Evolutionary conservation across 176 grass and related monocot species (phyloP).

Genomic region (Paspalum vaginatum): DNA sequence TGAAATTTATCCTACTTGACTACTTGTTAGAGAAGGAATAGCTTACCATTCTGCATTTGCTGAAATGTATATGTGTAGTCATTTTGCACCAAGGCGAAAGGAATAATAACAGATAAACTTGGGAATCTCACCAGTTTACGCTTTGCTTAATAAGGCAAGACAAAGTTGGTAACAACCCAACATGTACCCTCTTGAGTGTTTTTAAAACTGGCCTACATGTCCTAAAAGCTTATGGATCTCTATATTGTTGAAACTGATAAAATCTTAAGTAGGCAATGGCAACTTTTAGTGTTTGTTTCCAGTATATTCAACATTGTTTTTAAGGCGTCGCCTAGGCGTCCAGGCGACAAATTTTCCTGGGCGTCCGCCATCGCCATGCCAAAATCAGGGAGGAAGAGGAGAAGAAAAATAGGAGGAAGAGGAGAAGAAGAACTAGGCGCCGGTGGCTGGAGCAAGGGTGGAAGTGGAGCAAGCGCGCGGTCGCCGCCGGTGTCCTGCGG

Average conservation of each 20-base stretch:
- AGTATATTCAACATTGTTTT: not conserved
- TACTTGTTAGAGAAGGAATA: slow-evolving; percentile 18
- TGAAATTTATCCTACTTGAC: not conserved
- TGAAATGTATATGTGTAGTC: not conserved
- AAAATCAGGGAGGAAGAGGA: no score
- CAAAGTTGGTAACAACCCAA: not conserved
- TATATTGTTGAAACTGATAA: not conserved
- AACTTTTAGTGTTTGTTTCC: slow-evolving; percentile 6
- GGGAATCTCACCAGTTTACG: slow-evolving; percentile 23
- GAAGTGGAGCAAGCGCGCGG: no score
- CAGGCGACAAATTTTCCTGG: no score
- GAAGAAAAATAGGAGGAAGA: no score
- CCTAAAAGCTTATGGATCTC: not conserved
- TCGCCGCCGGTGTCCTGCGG: no score
- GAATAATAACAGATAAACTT: not conserved
- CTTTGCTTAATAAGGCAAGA: not conserved
- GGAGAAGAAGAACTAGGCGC: no score
- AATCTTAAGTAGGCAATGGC: slow-evolving; percentile 2
- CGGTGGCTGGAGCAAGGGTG: no score
- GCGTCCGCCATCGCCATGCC: no score
- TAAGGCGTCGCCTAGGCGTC: no score
- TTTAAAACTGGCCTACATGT: not conserved
- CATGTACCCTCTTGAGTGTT: not conserved
- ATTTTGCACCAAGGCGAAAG: slow-evolving; percentile 9
- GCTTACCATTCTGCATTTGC: slow-evolving; percentile 8